These are phyloP conservation scores for Neurospora sp. DNA, from an alignment of 495 filamentous ascomycete genomes.

Conservation along the genomic window DNA sequence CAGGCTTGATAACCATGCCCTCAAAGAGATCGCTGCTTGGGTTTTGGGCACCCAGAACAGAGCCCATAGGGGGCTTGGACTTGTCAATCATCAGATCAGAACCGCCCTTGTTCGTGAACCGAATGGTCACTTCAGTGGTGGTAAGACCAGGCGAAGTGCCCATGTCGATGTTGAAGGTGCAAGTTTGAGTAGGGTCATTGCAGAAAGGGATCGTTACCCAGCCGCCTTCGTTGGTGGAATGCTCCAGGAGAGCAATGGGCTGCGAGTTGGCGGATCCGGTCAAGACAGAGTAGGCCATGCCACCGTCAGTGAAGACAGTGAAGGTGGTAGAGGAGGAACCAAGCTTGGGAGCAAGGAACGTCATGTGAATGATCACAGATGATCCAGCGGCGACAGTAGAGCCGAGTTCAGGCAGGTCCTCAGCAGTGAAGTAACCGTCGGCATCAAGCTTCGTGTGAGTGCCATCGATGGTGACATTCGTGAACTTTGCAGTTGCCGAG, in stretches of 20 bases:
- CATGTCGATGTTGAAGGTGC: conserved; percentile 11
- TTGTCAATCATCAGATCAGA: conserved; percentile 21
- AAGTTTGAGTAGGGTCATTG: conserved; percentile 7
- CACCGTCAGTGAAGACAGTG: conserved; percentile 21
- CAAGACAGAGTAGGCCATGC: conserved; percentile 18
- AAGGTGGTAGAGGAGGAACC: conserved; percentile 19
- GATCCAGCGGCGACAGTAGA: conserved; percentile 16
- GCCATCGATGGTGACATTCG: conserved; percentile 16
- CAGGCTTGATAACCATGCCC: conserved; percentile 19
- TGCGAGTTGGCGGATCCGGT: conserved; percentile 18
- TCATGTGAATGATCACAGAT: conserved; percentile 19
- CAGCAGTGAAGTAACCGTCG: conserved; percentile 20
- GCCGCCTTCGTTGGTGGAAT: conserved; percentile 5
- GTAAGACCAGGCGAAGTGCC: conserved; percentile 10
- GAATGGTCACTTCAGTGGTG: conserved; percentile 10
- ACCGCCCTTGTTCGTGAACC: conserved; percentile 27
- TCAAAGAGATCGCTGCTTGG: conserved; percentile 25
- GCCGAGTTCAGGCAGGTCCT: conserved; percentile 16
- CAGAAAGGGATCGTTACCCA: conserved; percentile 11
- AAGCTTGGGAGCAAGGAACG: conserved; percentile 16
- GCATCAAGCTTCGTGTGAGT: conserved; percentile 11
- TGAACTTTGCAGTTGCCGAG: conserved; percentile 4
- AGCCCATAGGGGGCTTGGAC: conserved; percentile 20
- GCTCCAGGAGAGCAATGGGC: conserved; percentile 6
- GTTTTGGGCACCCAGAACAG: conserved; percentile 19